Base-by-base conservation (phyloP, 345 rosid genomes). In the Gossypium stocksii region DNA sequence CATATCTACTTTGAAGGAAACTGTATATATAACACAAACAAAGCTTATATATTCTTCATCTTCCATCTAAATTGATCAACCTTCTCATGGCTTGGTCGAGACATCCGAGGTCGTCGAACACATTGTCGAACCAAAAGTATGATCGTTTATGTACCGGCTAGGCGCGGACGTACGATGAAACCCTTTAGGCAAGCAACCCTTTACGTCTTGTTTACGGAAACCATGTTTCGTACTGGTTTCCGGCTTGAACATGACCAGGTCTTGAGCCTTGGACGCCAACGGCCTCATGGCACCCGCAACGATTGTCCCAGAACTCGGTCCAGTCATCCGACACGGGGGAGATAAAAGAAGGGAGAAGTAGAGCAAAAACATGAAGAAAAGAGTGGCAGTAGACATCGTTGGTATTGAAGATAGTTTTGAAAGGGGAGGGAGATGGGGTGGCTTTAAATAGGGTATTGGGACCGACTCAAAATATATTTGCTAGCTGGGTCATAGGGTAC, bases 151-250 rank as follows among this genome's bases (percentile, higher is more conserved):
- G 56, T 87, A 89, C 13, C 86, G 83, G 63, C 93, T 89, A 0
- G 93, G 93, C 0, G 88, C 93, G 0, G 93, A 89, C 44, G 59
- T 75, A 25, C 15, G 80, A n/a, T 80, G 89, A 58, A 79, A 80
- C 10, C 93, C 89, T 68, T 87, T 89, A 1, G 93, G 93, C 82
- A 89, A 13, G 81, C 93, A 89, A 73, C 72, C 65, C 73, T 78
- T 73, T 66, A 82, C 80, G 2, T 45, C 74, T n/a, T 38, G 46
- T 14, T 53, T 14, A 29, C 17, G 27, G 7, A 62, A 73, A 51
- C 70, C 46, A 19, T 62, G 70, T 46, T 59, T 7, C 38, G 7
- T 0, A 9, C 23, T 7, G 0, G 45, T 29, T 44, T 17, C 25
- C n/a, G 66, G 56, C 43, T 72, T n/a, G 54, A 59, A 72, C 19